Percentiles rank a stretch among this genome's conserved stretches.
Evolutionary conservation across 345 rosid genomes (phyloP).

Genomic region (Lepidium didymum): DNA sequence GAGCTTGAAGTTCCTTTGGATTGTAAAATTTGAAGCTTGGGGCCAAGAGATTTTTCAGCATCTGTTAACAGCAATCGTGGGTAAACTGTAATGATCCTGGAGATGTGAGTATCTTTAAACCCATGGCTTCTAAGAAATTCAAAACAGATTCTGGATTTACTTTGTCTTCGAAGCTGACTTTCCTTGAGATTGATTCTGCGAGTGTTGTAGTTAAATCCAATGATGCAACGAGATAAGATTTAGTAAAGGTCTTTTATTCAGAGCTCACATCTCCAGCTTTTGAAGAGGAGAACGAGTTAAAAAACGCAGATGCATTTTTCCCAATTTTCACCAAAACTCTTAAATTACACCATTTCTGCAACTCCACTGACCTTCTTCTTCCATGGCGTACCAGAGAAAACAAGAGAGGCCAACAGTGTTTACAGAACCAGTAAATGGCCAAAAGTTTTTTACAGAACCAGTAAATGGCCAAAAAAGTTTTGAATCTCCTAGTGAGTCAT

Average conservation of each 20-base stretch:
- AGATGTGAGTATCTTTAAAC: conserved; percentile 25
- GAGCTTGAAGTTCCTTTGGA: conserved; percentile 20
- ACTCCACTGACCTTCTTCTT: conserved; percentile 5
- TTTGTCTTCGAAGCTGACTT: conserved; percentile 1
- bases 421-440: background rate
- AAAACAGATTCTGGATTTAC: conserved; percentile 21
- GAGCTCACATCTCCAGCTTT: background rate
- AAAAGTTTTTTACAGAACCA: background rate
- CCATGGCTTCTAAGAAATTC: conserved; percentile 21
- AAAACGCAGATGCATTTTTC: background rate
- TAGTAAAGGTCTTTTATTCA: background rate
- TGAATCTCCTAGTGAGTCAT: background rate
- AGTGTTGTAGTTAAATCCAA: conserved; percentile 19
- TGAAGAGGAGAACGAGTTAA: background rate
- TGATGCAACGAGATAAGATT: conserved; percentile 24
- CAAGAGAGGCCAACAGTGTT: background rate
- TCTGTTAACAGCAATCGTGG: conserved; percentile 19
- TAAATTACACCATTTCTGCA: conserved; percentile 17
- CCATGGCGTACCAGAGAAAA: background rate
- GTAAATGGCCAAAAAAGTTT: background rate
- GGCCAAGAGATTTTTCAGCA: conserved; percentile 21
- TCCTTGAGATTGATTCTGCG: conserved; percentile 15
- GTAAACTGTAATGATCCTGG: background rate
- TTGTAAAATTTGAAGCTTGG: conserved; percentile 24
- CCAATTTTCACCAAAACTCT: background rate